phyloP scores from a whole-genome alignment of 1,284 basidiomycete genomes.

The Coriolopsis trogii region DNA sequence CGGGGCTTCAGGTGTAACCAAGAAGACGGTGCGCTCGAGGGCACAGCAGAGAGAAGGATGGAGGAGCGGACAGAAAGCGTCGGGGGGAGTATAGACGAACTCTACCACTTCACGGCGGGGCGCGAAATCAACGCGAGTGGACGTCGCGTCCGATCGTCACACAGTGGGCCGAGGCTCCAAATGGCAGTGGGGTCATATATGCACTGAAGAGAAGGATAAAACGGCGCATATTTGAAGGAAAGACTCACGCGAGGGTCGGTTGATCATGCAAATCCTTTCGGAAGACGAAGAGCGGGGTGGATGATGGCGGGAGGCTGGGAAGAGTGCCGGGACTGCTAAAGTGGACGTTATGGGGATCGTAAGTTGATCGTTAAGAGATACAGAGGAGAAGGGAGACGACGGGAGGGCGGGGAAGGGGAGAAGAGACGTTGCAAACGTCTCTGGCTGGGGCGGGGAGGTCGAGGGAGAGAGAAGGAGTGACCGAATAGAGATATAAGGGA shows the following conservation, averaged over 20 bases:
- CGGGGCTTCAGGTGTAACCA: slow-evolving; percentile 7
- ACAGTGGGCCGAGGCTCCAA: slow-evolving; percentile 3
- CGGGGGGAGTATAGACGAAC: slow-evolving; percentile 4
- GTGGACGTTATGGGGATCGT: slow-evolving; percentile 35
- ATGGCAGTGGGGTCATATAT: neutral
- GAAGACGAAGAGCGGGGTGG: slow-evolving; percentile 26
- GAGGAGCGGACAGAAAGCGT: neutral
- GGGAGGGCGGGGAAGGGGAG: slow-evolving; percentile 27
- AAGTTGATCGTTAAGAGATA: slow-evolving; percentile 26
- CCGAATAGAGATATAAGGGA: slow-evolving; percentile 40
- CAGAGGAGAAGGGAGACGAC: slow-evolving; percentile 26
- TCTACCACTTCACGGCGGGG: slow-evolving; percentile 21
- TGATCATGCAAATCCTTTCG: slow-evolving; percentile 37
- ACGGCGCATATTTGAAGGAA: slow-evolving; percentile 8
- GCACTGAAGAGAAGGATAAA: neutral
- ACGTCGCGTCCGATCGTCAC: slow-evolving; percentile 29
- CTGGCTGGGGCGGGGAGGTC: slow-evolving; percentile 31
- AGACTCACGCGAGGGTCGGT: slow-evolving; percentile 42
- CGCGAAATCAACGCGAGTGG: slow-evolving; percentile 19
- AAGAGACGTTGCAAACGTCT: slow-evolving; percentile 38
- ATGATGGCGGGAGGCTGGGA: slow-evolving; percentile 18
- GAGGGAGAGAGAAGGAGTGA: slow-evolving; percentile 38
- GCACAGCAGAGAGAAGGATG: neutral
- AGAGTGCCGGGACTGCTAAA: slow-evolving; percentile 31
- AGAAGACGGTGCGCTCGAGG: slow-evolving; percentile 8